Evolutionary conservation across 192 early-diverging fungal species (phyloP).

Genomic region (Backusella parvicylindrica): DNA sequence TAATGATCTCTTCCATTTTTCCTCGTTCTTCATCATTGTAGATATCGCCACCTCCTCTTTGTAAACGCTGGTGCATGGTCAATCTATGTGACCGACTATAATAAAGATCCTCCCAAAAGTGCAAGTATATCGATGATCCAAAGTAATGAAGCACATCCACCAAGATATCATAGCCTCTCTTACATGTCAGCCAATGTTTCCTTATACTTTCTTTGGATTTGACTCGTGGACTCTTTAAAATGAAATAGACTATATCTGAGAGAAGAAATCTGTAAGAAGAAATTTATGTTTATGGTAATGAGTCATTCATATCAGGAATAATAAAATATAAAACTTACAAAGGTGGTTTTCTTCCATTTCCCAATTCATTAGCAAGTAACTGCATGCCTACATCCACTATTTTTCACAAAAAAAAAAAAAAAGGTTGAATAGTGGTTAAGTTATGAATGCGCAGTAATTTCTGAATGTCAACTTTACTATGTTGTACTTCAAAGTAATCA

Average conservation of each 20-base stretch:
- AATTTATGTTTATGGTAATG: background rate
- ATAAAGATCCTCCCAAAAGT: background rate
- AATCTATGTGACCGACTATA: background rate
- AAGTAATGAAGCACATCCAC: background rate
- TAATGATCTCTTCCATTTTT: background rate
- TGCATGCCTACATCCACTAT: constrained; percentile 2
- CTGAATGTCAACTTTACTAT: background rate
- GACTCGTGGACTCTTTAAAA: background rate
- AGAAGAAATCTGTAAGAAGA: background rate
- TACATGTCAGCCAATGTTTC: constrained; percentile 6
- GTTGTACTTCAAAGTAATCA: constrained; percentile 8
- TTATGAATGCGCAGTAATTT: background rate
- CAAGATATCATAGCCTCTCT: background rate
- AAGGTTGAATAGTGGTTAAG: background rate
- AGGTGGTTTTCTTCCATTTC: background rate
- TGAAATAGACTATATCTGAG: background rate
- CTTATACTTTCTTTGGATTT: background rate
- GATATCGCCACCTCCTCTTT: background rate
- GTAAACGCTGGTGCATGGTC: background rate
- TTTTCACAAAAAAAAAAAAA: background rate
- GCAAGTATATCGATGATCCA: background rate
- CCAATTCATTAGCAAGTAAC: constrained; percentile 3
- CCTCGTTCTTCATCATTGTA: background rate
- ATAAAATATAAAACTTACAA: background rate
- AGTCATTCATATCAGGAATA: background rate